Base-by-base conservation (phyloP, 2,329 filamentous ascomycete species). In the Xylaria sp. region DNA sequence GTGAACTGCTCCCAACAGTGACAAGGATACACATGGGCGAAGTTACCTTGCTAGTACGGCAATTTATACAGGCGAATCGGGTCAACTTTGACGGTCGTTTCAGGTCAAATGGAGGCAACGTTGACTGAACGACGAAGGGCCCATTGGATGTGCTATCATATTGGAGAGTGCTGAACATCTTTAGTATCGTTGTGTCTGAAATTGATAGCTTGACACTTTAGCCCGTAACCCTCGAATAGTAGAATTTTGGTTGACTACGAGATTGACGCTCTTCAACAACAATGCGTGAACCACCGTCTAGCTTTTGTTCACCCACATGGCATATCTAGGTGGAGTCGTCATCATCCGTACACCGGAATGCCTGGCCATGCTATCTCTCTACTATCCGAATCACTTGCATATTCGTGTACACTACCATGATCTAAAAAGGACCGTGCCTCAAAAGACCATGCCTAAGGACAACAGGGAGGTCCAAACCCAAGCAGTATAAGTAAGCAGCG, bases 41-140 rank as follows among this genome's bases (percentile, higher is more conserved):
- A 31, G 11, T 54, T 39, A 39, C 51, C 33, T 54, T 54, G 51
- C 51, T 54, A 54, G 39, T 54, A 55, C 53, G 53, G 17, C 53
- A 55, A 42, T 42, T 55, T 5, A 55, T 29, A 55, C 53, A 55
- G 15, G 53, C 36, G 13, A 55, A 36, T 13, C 36, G 22, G 17
- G 51, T 55, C 20, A 55, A 42, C 6, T 55, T 55, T 10, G 51
- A 15, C 20, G 51, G 51, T 55, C 51, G 33, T 55, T 55, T 55
- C 50, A 22, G 33, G 13, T 42, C 53, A 29, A 42, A 42, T 29
- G 36, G 53, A 27, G 53, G 36, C 22, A 27, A 42, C 7, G 36
- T 39, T 27, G 33, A 29, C 53, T 55, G 33, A 29, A 42, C 36
- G 25, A 55, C 22, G 6, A 55, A 42, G 17, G 36, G 36, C 17